phyloP scores from a whole-genome alignment of 352 stramenopile species.

The Phytophthora hybrid region DNA sequence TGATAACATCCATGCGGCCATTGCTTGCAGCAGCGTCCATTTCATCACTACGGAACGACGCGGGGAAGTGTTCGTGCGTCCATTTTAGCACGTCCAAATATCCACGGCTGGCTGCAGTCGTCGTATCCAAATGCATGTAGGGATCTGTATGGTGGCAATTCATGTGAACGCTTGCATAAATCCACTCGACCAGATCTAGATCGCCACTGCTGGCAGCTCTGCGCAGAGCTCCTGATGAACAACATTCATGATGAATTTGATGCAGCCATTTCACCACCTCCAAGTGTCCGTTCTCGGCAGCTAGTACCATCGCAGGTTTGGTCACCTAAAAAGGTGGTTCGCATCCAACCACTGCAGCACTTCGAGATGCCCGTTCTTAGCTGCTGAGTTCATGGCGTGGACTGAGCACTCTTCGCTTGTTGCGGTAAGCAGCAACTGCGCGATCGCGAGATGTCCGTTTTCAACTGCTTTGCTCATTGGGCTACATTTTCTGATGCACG shows the following conservation, averaged over 20 bases:
- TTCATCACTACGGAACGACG: not conserved
- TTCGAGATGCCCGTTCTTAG: not conserved
- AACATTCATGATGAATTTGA: not conserved
- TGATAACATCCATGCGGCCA: not conserved
- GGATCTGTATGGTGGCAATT: too few species aligned
- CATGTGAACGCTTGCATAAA: too few species aligned
- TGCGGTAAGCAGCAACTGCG: not conserved
- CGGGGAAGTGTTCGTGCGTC: not conserved
- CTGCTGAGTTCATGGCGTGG: not conserved
- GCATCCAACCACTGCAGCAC: not conserved
- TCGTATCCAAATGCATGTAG: too few species aligned
- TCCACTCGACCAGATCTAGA: not conserved
- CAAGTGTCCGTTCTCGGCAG: not conserved
- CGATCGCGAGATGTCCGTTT: not conserved
- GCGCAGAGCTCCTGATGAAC: not conserved
- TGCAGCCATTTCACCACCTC: too few species aligned
- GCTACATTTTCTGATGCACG: too few species aligned
- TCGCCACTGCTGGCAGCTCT: not conserved
- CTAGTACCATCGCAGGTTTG: not conserved
- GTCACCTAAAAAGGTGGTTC: not conserved
- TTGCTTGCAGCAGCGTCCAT: not conserved
- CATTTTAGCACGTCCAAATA: not conserved
- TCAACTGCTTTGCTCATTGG: not conserved
- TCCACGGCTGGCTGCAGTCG: not conserved
- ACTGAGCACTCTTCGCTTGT: not conserved